Evolutionary conservation across 2,329 filamentous ascomycete genomes (phyloP), one percentile per base, ranked within the genome.

Genomic region (Diaporthe sp.): DNA sequence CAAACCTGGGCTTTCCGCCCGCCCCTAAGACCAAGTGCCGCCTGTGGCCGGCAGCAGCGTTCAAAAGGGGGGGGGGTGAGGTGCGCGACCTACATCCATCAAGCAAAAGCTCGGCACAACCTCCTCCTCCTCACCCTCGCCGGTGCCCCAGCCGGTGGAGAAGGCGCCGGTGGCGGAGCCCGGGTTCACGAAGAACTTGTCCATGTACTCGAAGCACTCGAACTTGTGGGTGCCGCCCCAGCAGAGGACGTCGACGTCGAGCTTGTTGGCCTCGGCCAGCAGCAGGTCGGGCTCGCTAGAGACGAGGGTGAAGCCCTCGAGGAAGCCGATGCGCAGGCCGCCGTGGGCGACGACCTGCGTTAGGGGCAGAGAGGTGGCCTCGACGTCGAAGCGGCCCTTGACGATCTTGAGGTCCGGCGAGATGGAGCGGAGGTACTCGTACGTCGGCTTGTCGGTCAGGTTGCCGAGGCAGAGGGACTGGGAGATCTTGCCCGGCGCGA

Each of bases 91-190:
- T 84, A 98, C 96, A 90, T 98, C 96, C 96, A 98, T 98, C 84
- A 98, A 86, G 82, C 97, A 98, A 85, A 98, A 98, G 83, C 95
- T 98, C 37, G 96, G 96, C 74, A 92, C 93, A 34, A 94, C 94
- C 73, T 96, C 94, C 82, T 94, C 91, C n/a, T 86, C 87, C 55
- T 89, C 90, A 82, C 94, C 91, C 34, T 85, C 87, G 42, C 89
- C 90, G 71, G 86, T 85, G 28, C 86, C 86, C 88, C 90, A 92
- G 28, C 89, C 88, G 1, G 89, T 89, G 31, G 89, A 86, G 78
- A 91, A 91, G 3, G 91, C 91, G 13, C 92, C 92, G 7, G 92
- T 93, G 34, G 91, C 92, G 80, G 89, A 92, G 4, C 92, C 92
- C 2, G 92, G 92, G 81, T 93, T 93, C 79, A 93, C 90, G 79